Evolutionary conservation across 2,329 filamentous ascomycete genomes (phyloP).

Genomic region (Kalaharituber pfeilii): DNA sequence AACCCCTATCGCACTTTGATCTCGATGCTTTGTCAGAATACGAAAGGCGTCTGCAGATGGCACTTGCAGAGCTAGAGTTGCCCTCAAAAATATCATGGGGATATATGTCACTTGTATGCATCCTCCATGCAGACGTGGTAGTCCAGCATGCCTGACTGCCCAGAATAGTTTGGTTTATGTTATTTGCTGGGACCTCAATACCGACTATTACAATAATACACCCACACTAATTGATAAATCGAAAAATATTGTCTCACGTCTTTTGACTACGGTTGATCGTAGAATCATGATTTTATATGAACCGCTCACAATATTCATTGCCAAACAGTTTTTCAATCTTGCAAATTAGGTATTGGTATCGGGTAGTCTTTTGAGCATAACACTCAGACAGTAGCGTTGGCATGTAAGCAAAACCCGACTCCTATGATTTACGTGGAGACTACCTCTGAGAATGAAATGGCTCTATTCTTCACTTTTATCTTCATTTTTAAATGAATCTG

Average conservation of each 20-base stretch:
- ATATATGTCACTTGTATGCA: conserved; percentile 34
- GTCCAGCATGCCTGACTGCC: conserved; percentile 23
- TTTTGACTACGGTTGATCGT: neutral
- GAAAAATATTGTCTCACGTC: conserved; percentile 5
- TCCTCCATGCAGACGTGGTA: conserved; percentile 32
- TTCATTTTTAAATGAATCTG: neutral
- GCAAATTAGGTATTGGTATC: neutral
- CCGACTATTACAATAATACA: conserved; percentile 39
- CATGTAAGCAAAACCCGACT: no score
- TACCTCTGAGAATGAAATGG: neutral
- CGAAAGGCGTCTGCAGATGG: conserved; percentile 32
- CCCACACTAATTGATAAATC: conserved; percentile 9
- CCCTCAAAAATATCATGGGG: conserved; percentile 32
- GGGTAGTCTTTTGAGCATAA: neutral
- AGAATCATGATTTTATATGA: neutral
- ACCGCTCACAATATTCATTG: neutral
- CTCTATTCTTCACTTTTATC: neutral
- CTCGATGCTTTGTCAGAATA: conserved; percentile 26
- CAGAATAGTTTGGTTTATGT: conserved; percentile 30
- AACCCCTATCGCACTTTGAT: no score
- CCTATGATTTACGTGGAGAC: no score
- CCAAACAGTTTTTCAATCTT: neutral
- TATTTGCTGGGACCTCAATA: conserved; percentile 43
- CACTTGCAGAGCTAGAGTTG: conserved; percentile 35
- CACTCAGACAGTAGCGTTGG: no score